Evolutionary conservation across 1,284 basidiomycete species (phyloP).

Genomic region (Prillingera fragicola): DNA sequence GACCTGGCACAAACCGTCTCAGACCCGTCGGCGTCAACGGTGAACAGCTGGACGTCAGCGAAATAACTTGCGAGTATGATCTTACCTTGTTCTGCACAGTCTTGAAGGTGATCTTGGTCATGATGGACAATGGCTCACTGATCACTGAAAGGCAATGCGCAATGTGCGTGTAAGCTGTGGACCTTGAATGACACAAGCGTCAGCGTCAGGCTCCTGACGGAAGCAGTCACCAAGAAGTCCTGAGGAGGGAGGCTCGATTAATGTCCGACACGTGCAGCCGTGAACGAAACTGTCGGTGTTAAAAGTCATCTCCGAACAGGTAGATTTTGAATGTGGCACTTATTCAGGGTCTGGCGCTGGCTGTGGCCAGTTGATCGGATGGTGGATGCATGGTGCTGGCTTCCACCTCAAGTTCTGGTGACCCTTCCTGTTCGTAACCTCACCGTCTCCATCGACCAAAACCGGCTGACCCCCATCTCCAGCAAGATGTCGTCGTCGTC

Average conservation of each 20-base stretch:
- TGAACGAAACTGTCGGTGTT: no score
- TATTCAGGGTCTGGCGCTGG: no score
- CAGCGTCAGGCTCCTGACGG: no score
- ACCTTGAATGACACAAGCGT: conserved; percentile 3
- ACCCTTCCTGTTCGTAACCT: not conserved
- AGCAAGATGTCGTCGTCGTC: conserved; percentile 44
- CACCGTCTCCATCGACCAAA: not conserved
- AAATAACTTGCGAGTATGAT: conserved; percentile 73
- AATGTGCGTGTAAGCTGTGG: not conserved
- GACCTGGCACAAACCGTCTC: conserved; percentile 55
- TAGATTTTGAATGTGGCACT: no score
- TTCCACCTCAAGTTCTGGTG: no score
- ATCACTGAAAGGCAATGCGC: no score
- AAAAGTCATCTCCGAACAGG: no score
- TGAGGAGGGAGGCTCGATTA: no score
- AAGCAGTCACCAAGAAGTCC: no score
- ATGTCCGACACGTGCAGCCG: no score
- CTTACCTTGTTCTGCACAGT: conserved; percentile 86
- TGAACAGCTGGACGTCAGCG: conserved; percentile 53
- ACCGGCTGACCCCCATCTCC: conserved; percentile 1
- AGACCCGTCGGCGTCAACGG: conserved; percentile 66
- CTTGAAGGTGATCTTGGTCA: conserved; percentile 85
- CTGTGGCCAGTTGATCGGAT: no score
- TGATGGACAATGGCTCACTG: conserved; percentile 54
- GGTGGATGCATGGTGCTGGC: not conserved